A percentile compares a stretch with the other conserved stretches of the same genome.
Conservation (phyloP, 2,329 filamentous ascomycete genomes). For the Apiospora marii region DNA sequence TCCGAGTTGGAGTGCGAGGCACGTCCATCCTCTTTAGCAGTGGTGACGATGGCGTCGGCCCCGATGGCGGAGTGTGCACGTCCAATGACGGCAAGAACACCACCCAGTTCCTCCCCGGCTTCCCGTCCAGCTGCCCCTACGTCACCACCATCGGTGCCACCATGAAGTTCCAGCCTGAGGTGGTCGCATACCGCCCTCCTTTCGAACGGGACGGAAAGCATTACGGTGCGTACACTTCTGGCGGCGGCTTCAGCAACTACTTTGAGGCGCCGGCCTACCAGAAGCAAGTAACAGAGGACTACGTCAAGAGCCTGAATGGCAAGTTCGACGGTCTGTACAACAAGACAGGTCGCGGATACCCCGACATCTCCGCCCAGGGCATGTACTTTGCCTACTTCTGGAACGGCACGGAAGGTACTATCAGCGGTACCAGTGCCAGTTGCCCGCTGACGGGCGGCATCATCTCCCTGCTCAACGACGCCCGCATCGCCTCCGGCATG, state of each 20-base stretch:
- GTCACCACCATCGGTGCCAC: constrained; percentile 40
- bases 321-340: constrained; percentile 55
- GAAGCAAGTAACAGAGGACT: constrained; percentile 55
- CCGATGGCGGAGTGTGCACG: constrained; percentile 56
- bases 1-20: constrained; percentile 70
- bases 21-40: constrained; percentile 68
- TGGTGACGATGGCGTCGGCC: constrained; percentile 56
- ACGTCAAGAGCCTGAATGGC: constrained; percentile 37
- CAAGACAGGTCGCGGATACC: constrained; percentile 62
- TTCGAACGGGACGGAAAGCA: constrained; percentile 35
- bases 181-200: constrained; percentile 41
- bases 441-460: constrained; percentile 69
- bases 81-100: constrained; percentile 61
- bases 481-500: constrained; percentile 62
- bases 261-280: constrained; percentile 54
- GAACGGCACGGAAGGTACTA: constrained; percentile 42
- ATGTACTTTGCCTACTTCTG: constrained; percentile 41
- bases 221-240: constrained; percentile 47
- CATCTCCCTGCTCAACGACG: constrained; percentile 70
- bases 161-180: constrained; percentile 48
- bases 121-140: constrained; percentile 56
- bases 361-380: constrained; percentile 67
- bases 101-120: constrained; percentile 56
- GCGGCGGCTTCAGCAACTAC: constrained; percentile 57
- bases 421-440: constrained; percentile 58